Evolutionary conservation across 2,329 filamentous ascomycete species (phyloP).

Genomic region (Aspergillus caelatus): DNA sequence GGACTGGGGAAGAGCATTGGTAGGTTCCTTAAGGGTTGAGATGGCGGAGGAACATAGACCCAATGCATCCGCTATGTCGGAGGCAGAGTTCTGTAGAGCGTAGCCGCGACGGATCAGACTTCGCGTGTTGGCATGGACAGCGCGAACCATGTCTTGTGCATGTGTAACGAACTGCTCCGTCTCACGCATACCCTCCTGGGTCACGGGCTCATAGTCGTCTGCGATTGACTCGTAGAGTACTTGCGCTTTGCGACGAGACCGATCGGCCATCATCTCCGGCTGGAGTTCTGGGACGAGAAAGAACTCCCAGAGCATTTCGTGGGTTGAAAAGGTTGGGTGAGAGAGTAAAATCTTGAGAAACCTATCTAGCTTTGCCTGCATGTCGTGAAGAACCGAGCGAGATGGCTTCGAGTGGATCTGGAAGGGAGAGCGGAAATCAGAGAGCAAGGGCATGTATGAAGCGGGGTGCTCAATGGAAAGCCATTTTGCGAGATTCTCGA

Average conservation of each 20-base stretch:
- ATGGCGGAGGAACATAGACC: constrained; percentile 49
- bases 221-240: constrained; percentile 79
- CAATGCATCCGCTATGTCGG: constrained; percentile 49
- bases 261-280: constrained; percentile 83
- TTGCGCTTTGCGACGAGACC: constrained; percentile 84
- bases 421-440: constrained; percentile 80
- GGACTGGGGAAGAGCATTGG: constrained; percentile 66
- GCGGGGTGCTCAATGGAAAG: constrained; percentile 88
- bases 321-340: constrained; percentile 90
- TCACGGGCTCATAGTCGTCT: constrained; percentile 84
- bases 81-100: constrained; percentile 65
- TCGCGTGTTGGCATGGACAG: constrained; percentile 80
- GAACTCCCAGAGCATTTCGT: constrained; percentile 99
- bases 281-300: constrained; percentile 95
- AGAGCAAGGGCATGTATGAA: constrained; percentile 85
- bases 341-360: constrained; percentile 84
- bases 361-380: constrained; percentile 81
- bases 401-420: constrained; percentile 92
- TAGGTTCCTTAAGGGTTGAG: constrained; percentile 52
- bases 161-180: constrained; percentile 92
- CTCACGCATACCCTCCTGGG: constrained; percentile 71
- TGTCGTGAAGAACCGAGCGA: constrained; percentile 80
- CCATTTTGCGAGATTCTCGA: constrained; percentile 84
- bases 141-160: constrained; percentile 84
- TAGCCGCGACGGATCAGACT: constrained; percentile 80